These are phyloP conservation scores for Jackrogersella minutella DNA, from an alignment of 495 filamentous ascomycete genomes.

Conservation along the genomic window DNA sequence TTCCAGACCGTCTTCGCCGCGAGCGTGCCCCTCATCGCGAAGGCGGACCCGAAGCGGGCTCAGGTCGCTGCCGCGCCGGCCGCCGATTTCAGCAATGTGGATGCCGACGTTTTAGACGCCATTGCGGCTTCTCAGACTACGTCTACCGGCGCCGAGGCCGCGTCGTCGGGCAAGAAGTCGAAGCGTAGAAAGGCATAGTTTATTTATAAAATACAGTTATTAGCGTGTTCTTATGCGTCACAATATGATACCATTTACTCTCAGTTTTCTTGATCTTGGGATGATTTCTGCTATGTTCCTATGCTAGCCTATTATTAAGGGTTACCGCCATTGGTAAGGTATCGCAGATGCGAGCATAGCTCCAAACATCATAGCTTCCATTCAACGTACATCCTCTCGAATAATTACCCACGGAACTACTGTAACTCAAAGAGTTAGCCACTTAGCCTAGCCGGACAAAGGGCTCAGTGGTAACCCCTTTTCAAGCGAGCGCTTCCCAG, in stretches of 20 bases:
- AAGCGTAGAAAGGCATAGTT: constrained; percentile 57
- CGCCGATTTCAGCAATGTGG: constrained; percentile 42
- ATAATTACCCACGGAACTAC: too few relatives aligned
- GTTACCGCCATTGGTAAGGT: neutral
- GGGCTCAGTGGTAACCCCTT: neutral
- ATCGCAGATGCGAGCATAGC: neutral
- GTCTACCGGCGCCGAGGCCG: constrained; percentile 39
- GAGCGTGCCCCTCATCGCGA: constrained; percentile 71
- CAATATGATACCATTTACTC: constrained; percentile 22
- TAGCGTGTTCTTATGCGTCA: constrained; percentile 16
- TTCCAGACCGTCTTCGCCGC: constrained; percentile 83
- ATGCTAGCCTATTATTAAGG: neutral
- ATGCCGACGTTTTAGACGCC: constrained; percentile 52
- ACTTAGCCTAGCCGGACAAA: neutral
- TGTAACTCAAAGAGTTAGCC: too few relatives aligned
- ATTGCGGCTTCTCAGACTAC: constrained; percentile 47
- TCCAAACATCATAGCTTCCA: neutral
- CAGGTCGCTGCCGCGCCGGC: constrained; percentile 24
- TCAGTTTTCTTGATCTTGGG: neutral
- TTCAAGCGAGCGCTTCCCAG: constrained; percentile 48
- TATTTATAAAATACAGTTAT: neutral
- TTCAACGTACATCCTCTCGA: neutral
- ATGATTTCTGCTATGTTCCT: neutral
- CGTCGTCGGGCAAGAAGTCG: constrained; percentile 47
- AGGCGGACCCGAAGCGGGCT: constrained; percentile 68